Evolutionary conservation across 2,329 filamentous ascomycete genomes (phyloP), one percentile per base, ranked within the genome.

Genomic region (Fusarium coicis): DNA sequence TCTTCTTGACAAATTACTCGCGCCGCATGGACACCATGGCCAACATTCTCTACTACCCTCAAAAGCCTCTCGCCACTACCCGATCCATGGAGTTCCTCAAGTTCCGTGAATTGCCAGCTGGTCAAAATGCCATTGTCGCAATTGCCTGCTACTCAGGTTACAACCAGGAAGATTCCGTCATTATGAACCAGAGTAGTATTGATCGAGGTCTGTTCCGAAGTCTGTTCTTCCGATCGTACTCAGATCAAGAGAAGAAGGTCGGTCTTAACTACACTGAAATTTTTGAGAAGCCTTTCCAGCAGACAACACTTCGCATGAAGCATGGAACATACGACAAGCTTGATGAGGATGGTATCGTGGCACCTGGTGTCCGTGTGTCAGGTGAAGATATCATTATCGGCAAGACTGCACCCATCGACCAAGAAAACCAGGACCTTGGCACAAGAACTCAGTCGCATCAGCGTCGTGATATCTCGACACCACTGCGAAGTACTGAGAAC

Each of bases 81-180:
- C 90, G 95, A 73, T 97, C 96, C 8, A 99, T 99, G 97, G 96
- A 99, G 82, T 98, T 97, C 83, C 87, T 99, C 77, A 97, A 97
- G 80, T 99, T 99, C 91, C 91, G 96, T 84, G 96, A 99, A 83
- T 87, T 99, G 66, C 96, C 96, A 23, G 96, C 96, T 21, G 96
- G 96, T 6, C 96, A 99, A 82, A 99, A 99, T 79, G 96, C 96
- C 26, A 99, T 99, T 77, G 96, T 99, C 18, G 97, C 96, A 44
- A 99, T 99, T 84, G 92, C 95, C 67, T 97, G 93, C 82, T 99
- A 99, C 84, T 97, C 95, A 61, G 96, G 96, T 68, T 99, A 99
- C 87, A 99, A 99, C 84, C 97, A 99, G 82, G 96, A 99, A 94
- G 96, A 99, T 91, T 99, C 96, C 75, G 96, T 99, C 76, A 97